phyloP scores from a whole-genome alignment of 768 basidiomycete genomes.

The Rubroboletus pulcherrimus region DNA sequence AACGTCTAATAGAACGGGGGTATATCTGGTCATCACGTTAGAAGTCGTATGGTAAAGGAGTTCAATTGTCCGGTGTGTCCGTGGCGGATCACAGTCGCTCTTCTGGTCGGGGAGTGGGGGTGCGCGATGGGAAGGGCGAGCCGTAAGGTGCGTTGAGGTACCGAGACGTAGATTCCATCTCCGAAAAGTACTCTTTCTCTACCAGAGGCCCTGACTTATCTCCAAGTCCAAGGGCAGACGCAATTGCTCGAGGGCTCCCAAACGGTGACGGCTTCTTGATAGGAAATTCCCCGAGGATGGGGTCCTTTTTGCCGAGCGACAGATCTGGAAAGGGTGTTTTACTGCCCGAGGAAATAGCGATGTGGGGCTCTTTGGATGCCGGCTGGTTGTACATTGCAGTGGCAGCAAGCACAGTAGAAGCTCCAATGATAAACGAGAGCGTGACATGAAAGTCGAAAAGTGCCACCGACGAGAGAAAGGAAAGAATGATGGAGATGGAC shows the following conservation, averaged over 20 bases:
- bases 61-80: conserved; percentile 17
- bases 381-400: conserved; percentile 97
- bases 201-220: conserved; percentile 26
- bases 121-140: conserved; percentile 47
- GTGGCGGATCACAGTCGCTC: conserved; percentile 27
- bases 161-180: conserved; percentile 41
- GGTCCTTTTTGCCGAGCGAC: conserved; percentile 47
- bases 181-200: conserved; percentile 34
- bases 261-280: conserved; percentile 46
- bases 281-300: conserved; percentile 58
- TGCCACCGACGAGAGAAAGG: conserved; percentile 88
- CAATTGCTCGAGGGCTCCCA: conserved; percentile 47
- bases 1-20: conserved; percentile 33
- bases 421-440: conserved; percentile 79
- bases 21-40: conserved; percentile 34
- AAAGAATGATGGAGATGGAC: conserved; percentile 87
- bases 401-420: conserved; percentile 77
- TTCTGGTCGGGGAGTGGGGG: conserved; percentile 41
- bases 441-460: conserved; percentile 92
- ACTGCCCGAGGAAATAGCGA: conserved; percentile 32
- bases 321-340: conserved; percentile 40
- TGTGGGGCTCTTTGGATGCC: conserved; percentile 33
- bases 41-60: conserved; percentile 31
- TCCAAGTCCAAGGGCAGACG: conserved; percentile 44
- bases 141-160: conserved; percentile 50